Conservation (phyloP, 2,329 filamentous ascomycete genomes). For the Trichoderma koningiopsis region DNA sequence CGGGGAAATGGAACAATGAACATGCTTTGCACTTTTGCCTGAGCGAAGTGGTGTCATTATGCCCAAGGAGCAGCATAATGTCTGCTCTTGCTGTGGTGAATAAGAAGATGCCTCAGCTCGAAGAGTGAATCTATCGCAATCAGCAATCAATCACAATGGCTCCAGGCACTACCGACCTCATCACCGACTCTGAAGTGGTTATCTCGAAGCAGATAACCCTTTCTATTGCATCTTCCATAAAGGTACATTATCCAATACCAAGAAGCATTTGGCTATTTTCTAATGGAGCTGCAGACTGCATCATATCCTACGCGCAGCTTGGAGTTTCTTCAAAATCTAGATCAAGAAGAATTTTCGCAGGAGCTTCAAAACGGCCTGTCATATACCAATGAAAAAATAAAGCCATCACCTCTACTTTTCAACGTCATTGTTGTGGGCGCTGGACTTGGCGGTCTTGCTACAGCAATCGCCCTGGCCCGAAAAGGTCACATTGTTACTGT, state of each 20-base stretch:
- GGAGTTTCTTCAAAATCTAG: constrained; percentile 4
- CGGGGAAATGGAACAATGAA: not conserved
- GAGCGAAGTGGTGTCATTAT: not conserved
- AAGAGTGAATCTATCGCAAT: not conserved
- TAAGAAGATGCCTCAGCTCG: constrained; percentile 9
- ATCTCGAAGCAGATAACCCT: not conserved
- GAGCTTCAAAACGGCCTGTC: not conserved
- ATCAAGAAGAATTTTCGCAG: not conserved
- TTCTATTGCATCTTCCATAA: constrained; percentile 10
- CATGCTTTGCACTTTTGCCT: not conserved
- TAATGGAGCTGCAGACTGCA: not conserved
- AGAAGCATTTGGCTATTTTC: not conserved
- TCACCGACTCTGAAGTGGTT: not conserved
- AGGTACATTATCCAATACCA: not conserved
- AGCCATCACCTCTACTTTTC: not conserved
- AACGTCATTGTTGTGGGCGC: constrained; percentile 41
- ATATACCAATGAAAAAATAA: not conserved
- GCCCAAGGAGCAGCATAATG: not conserved
- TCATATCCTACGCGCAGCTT: constrained; percentile 11
- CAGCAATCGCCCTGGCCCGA: constrained; percentile 42
- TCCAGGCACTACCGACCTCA: constrained; percentile 11
- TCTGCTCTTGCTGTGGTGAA: not conserved
- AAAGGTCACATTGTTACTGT: constrained; percentile 44
- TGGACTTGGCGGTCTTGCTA: constrained; percentile 46
- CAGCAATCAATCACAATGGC: constrained; percentile 2